A percentile compares a stretch with the other conserved stretches of the same genome.
Evolutionary conservation across 2,329 filamentous ascomycete genomes (phyloP).

Genomic region (Nemania sp.): DNA sequence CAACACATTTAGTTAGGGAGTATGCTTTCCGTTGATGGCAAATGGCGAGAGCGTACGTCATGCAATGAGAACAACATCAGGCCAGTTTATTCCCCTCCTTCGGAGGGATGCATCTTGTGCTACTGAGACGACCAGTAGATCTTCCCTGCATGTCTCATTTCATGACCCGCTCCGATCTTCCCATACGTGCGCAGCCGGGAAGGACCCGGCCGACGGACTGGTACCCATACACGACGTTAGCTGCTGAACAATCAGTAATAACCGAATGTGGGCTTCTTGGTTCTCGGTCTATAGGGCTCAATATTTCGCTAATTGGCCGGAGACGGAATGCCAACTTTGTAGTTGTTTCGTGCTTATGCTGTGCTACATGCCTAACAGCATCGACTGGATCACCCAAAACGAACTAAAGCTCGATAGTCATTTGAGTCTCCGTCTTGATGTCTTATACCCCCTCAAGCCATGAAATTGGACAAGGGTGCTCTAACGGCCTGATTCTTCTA

Average conservation of each 20-base stretch:
- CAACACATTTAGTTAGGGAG: neutral
- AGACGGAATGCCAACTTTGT: neutral
- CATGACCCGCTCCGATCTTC: neutral
- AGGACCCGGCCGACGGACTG: neutral
- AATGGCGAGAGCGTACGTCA: neutral
- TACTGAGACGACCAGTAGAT: neutral
- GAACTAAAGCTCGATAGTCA: neutral
- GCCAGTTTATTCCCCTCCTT: neutral
- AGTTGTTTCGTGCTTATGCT: neutral
- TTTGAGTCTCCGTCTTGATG: neutral
- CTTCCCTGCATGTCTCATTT: neutral
- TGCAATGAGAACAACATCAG: neutral
- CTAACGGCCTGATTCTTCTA: neutral
- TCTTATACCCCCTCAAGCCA: neutral
- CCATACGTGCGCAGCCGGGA: neutral
- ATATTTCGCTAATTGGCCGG: neutral
- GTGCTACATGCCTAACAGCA: neutral
- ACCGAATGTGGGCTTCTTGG: neutral
- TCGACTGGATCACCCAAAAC: neutral
- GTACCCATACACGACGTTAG: neutral
- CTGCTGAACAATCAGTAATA: neutral
- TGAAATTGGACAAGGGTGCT: neutral
- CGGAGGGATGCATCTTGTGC: constrained; percentile 1
- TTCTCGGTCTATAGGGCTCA: neutral
- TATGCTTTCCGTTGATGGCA: neutral